phyloP scores from a whole-genome alignment of 768 basidiomycete species.

The Strobilomyces echinocephalus region DNA sequence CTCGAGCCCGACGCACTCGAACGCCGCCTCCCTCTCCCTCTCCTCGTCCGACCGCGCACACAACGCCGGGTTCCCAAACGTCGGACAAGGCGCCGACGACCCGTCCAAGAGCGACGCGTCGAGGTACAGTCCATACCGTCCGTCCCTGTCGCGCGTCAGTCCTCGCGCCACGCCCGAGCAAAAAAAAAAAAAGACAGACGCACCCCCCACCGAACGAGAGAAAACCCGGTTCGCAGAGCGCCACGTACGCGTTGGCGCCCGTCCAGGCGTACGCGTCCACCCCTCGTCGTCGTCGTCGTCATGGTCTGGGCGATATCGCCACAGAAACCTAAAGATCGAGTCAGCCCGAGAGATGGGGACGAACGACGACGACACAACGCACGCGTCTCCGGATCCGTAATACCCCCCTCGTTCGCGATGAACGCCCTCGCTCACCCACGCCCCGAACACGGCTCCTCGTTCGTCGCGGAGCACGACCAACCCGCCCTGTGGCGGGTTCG shows the following conservation, averaged over 20 bases:
- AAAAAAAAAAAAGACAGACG: neutral
- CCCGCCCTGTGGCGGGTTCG: constrained; percentile 37
- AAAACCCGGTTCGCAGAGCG: constrained; percentile 74
- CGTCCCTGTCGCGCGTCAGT: constrained; percentile 40
- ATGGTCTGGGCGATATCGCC: constrained; percentile 46
- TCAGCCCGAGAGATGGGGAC: neutral
- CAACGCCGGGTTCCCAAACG: constrained; percentile 82
- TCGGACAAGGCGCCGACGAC: constrained; percentile 78
- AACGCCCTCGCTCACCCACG: constrained; percentile 72
- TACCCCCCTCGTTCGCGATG: constrained; percentile 57
- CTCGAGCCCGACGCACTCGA: constrained; percentile 89
- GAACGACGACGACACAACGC: neutral
- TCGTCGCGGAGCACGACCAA: constrained; percentile 66
- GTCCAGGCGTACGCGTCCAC: constrained; percentile 77
- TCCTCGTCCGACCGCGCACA: constrained; percentile 36
- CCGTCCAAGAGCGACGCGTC: constrained; percentile 79
- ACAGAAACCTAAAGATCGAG: constrained; percentile 61
- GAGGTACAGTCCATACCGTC: constrained; percentile 84
- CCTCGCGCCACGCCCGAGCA: neutral
- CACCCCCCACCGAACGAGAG: constrained; percentile 93
- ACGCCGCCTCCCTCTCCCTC: constrained; percentile 45
- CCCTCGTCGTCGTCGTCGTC: neutral
- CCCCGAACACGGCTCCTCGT: constrained; percentile 68
- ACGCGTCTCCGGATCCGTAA: constrained; percentile 84
- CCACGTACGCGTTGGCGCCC: constrained; percentile 85